Evolutionary conservation across 768 basidiomycete species (phyloP), one percentile per base, ranked within the genome.

Genomic region (Lyophyllum semitale): DNA sequence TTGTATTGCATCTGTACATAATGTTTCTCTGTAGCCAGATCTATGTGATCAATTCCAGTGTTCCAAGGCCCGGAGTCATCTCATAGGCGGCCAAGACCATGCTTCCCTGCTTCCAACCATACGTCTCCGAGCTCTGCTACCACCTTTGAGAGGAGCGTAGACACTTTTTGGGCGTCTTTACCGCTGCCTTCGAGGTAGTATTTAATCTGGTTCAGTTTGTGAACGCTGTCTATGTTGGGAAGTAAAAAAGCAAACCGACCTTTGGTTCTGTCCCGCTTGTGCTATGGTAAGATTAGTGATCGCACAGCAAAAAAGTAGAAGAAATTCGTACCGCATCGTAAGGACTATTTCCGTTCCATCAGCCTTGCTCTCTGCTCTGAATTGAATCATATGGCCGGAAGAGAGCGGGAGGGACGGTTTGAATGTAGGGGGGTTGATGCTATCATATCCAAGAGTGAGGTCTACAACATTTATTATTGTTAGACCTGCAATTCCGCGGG

Each of bases 221-320:
- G 30, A 41, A 79, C 49, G 32, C 49, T 30, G 22, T 44, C 43
- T 41, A 38, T 22, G 50, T 27, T 29, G 18, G 11, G 29, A 22
- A 7, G 3, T 50, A 29, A 20, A 54, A 22, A 44, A 4, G 8
- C 7, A 17, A 20, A 54, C 58, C 29, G 63, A 89, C 91, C 83
- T 95, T 95, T 0, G 93, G 93, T 63, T 95, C 93, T 13, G 93
- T 95, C 18, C 93, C 93, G 61, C 90, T 92, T 26, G 93, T 95
- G 51, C 93, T 88, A 55, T 18, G 47, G 53, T 29, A 29, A 13
- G 7, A 33, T 27, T 40, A 57, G 48, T 50, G 13, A 40, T 33
- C 7, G 32, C 29, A 60, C 2, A 49, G 42, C 26, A 33, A 40
- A 1, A 33, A 48, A 27, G 38, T 23, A 23, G 29, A 27, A 43